Conservation (phyloP, 768 basidiomycete genomes). For the Suillus decipiens region DNA sequence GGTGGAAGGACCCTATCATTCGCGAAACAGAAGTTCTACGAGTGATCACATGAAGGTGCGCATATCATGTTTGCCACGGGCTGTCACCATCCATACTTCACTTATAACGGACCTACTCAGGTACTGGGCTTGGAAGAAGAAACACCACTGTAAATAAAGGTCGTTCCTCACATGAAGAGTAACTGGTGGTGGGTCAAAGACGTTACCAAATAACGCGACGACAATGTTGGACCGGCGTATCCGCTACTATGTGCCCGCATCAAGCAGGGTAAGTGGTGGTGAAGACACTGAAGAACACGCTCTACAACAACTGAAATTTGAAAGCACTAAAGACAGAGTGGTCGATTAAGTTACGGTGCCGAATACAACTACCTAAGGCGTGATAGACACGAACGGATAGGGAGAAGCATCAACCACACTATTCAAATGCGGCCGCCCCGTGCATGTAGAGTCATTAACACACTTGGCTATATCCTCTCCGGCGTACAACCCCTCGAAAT, state of each 20-base stretch:
- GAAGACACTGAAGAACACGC: too few relatives aligned
- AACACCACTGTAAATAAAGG: not conserved
- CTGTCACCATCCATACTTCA: too few relatives aligned
- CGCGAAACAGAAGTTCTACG: not conserved
- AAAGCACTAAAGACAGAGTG: too few relatives aligned
- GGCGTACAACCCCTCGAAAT: constrained; percentile 50
- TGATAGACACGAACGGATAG: constrained; percentile 24
- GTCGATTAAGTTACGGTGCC: too few relatives aligned
- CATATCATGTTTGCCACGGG: not conserved
- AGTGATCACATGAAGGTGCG: not conserved
- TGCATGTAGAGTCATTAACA: constrained; percentile 31
- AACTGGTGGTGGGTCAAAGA: not conserved
- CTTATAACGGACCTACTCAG: too few relatives aligned
- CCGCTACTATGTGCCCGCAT: too few relatives aligned
- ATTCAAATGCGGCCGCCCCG: constrained; percentile 27
- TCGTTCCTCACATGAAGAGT: not conserved
- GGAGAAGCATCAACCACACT: constrained; percentile 35
- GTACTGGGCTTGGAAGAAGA: not conserved
- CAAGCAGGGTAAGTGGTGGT: too few relatives aligned
- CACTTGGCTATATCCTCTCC: constrained; percentile 45
- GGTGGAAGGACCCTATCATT: not conserved
- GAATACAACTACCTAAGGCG: not conserved
- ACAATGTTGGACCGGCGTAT: too few relatives aligned
- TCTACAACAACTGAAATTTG: too few relatives aligned
- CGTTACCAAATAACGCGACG: not conserved